Conservation (phyloP, 2,329 filamentous ascomycete species). For the Colletotrichum sp. region DNA sequence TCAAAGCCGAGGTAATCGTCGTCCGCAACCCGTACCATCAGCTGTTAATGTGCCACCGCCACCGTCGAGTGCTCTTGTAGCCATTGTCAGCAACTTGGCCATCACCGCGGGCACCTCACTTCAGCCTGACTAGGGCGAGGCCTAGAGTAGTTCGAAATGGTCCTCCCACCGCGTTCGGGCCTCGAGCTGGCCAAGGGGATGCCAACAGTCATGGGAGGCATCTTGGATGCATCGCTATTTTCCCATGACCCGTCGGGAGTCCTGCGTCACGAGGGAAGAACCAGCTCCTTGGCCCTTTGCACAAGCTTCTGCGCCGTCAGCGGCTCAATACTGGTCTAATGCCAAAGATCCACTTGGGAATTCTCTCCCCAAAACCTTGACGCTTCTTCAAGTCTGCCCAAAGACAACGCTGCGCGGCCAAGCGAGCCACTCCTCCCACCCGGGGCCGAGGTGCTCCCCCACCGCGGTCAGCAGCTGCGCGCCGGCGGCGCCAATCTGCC, state of each 20-base stretch:
- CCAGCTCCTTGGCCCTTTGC: background rate
- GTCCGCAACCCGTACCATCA: background rate
- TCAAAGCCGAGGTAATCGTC: background rate
- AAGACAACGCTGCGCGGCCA: background rate
- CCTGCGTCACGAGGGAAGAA: background rate
- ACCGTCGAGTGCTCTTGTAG: background rate
- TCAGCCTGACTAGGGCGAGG: background rate
- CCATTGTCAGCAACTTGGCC: background rate
- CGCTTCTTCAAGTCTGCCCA: background rate
- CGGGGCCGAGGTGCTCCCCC: background rate
- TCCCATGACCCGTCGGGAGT: background rate
- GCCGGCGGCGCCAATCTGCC: slow-evolving; percentile 31
- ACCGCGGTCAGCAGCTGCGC: background rate
- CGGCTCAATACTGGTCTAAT: background rate
- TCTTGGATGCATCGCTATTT: background rate
- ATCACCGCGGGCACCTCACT: background rate
- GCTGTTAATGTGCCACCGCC: background rate
- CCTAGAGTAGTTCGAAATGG: background rate
- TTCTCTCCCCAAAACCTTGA: background rate
- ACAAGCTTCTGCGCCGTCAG: background rate
- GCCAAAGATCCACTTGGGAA: background rate
- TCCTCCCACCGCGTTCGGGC: background rate
- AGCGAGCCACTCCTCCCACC: background rate
- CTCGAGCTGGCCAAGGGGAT: background rate
- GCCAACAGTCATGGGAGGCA: background rate